Evolutionary conservation across 2,329 filamentous ascomycete genomes (phyloP), one percentile per base, ranked within the genome.

Genomic region (Acarospora socialis): DNA sequence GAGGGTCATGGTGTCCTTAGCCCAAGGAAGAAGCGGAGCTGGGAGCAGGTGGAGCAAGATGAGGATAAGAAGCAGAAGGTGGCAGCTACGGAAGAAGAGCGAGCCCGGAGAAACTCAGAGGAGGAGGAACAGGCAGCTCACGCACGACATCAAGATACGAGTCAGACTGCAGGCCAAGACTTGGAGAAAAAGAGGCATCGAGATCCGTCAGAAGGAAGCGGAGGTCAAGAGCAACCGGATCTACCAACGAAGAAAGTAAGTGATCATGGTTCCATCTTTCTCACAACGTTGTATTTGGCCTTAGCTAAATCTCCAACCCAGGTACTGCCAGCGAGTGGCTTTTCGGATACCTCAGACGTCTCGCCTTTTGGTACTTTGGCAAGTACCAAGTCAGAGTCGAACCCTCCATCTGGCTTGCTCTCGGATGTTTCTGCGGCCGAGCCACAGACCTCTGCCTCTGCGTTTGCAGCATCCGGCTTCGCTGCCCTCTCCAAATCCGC

Each of bases 381-480:
- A 23, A 36, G 46, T 5, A 40, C 47, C 13, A 51, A 51, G 36
- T 38, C 50, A 9, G n/a, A n/a, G 33, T 44, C 12, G 33, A 39
- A 25, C 23, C 23, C 12, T 25, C 23, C 6, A 25, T 15, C 6
- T 15, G 23, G 5, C 12, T n/a, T n/a, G n/a, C n/a, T n/a, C n/a
- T n/a, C n/a, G n/a, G n/a, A n/a, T n/a, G n/a, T n/a, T n/a, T n/a
- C 23, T 6, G 16, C 12, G 16, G 23, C 12, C 8, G 28, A 50
- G 53, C 30, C 52, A 50, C 30, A 53, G 46, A 67, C 70, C 12
- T 72, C 77, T 5, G 39, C 63, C 8, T 68, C 69, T 7, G 70
- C 75, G 4, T 84, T 84, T 51, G 71, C 72, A 14, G 65, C 63
- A 28, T 84, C 79, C 3, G 70, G 68, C 12, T 74, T 84, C 47